These are phyloP conservation scores for Penicillium sp. DNA, from an alignment of 2,329 filamentous ascomycete species.

Conservation along the genomic window DNA sequence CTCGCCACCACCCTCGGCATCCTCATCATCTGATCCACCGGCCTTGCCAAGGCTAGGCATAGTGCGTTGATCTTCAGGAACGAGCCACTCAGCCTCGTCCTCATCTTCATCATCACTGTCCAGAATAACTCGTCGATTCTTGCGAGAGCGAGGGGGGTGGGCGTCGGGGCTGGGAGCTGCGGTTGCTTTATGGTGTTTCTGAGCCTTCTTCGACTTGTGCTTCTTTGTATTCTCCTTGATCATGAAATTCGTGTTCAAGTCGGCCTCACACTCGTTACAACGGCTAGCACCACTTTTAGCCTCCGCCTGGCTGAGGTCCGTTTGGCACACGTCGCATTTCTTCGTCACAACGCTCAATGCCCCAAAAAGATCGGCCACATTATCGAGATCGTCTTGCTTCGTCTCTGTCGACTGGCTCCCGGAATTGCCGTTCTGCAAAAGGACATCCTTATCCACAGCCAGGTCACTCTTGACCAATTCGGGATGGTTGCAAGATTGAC, in stretches of 20 bases:
- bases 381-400: conserved; percentile 67
- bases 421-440: conserved; percentile 60
- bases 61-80: conserved; percentile 64
- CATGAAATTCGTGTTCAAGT: conserved; percentile 61
- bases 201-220: conserved; percentile 50
- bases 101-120: conserved; percentile 62
- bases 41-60: conserved; percentile 66
- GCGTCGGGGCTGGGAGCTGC: conserved; percentile 18
- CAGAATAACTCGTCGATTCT: conserved; percentile 46
- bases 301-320: conserved; percentile 60
- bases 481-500: conserved; percentile 94
- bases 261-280: conserved; percentile 72
- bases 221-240: conserved; percentile 40
- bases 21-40: conserved; percentile 81
- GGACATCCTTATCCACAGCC: conserved; percentile 80
- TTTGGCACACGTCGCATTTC: conserved; percentile 80
- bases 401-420: conserved; percentile 51
- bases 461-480: conserved; percentile 82
- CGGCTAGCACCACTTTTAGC: conserved; percentile 52
- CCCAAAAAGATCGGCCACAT: conserved; percentile 80
- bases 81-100: conserved; percentile 73
- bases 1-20: conserved; percentile 82
- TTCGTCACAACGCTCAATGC: conserved; percentile 74
- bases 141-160: conserved; percentile 29
- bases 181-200: conserved; percentile 34